These are phyloP conservation scores for Colletotrichum sp. DNA, from an alignment of 2,329 filamentous ascomycete species.

Conservation along the genomic window DNA sequence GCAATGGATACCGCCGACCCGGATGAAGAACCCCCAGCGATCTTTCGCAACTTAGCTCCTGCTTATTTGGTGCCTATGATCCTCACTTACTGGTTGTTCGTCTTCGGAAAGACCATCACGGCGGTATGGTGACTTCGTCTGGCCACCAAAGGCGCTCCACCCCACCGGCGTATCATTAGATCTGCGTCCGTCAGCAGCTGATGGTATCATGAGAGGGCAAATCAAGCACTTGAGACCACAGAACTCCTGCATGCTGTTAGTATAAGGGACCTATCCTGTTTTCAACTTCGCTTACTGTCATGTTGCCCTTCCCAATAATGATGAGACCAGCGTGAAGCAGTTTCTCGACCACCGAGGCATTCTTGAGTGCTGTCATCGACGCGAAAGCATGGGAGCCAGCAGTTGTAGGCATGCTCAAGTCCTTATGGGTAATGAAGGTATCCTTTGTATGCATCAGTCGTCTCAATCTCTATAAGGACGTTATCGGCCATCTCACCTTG, in stretches of 20 bases:
- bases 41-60: slow-evolving; percentile 3
- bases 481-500: slow-evolving; percentile 27
- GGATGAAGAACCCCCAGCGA: slow-evolving; percentile 33
- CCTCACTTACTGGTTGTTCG: slow-evolving; percentile 11
- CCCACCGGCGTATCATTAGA: slow-evolving; percentile 38
- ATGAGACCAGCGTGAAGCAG: slow-evolving; percentile 42
- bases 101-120: neutral
- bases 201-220: neutral
- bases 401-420: slow-evolving; percentile 43
- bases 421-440: slow-evolving; percentile 40
- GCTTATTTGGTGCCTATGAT: neutral
- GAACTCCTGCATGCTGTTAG: neutral
- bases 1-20: slow-evolving; percentile 42
- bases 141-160: slow-evolving; percentile 38
- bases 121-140: slow-evolving; percentile 24
- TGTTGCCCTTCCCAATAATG: slow-evolving; percentile 44
- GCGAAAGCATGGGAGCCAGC: slow-evolving; percentile 42
- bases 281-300: slow-evolving; percentile 30
- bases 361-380: slow-evolving; percentile 37
- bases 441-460: slow-evolving; percentile 24
- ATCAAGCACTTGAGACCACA: neutral
- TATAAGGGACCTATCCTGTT: neutral
- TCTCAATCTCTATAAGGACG: neutral
- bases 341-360: slow-evolving; percentile 39
- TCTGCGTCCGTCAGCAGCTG: slow-evolving; percentile 27